Base-by-base conservation (phyloP, 768 basidiomycete species). In the Lactifluus volemus region DNA sequence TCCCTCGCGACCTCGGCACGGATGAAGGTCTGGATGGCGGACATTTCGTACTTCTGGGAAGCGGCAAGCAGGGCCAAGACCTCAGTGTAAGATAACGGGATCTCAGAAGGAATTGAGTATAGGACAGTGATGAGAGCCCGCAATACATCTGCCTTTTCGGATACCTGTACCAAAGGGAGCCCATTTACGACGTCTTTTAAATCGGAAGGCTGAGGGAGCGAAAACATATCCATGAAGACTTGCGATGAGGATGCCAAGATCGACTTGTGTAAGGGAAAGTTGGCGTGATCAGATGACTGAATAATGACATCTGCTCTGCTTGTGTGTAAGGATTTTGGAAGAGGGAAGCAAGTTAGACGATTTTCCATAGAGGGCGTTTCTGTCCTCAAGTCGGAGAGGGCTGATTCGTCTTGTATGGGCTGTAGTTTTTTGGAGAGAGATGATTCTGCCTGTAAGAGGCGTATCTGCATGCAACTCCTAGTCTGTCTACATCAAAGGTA, bases 261-360 rank as follows among this genome's bases (percentile, higher is more conserved):
- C 48, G 75, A 65, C 48, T 74, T 77, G 68, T 78, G 75, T 48
- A 81, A 70, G 39, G 73, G 76, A 65, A 81, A 81, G 15, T 72
- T 63, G 7, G 75, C 72, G 4, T 72, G 74, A 58, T 82, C 77
- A 1, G 72, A 69, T 8, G 79, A 74, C 41, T 73, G 73, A 34
- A 81, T 67, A 47, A 77, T 70, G 56, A 79, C 66, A 63, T 80
- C 78, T 14, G 76, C 77, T 17, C 30, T 9, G 29, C 25, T 32
- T 44, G 42, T 42, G 11, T 44, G 10, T 39, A 39, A 39, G 38
- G 10, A 39, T 39, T 39, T 11, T 12, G 38, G 38, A 10, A 39
- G 38, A 39, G 38, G 38, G 10, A 12, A 12, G 38, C 1, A 3
- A 34, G 32, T 34, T 34, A 1, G 32, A 9, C 1, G 6, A 34